Evolutionary conservation across 2,329 filamentous ascomycete species (phyloP), one percentile per base, ranked within the genome.

Genomic region (Zymoseptoria crescenta): DNA sequence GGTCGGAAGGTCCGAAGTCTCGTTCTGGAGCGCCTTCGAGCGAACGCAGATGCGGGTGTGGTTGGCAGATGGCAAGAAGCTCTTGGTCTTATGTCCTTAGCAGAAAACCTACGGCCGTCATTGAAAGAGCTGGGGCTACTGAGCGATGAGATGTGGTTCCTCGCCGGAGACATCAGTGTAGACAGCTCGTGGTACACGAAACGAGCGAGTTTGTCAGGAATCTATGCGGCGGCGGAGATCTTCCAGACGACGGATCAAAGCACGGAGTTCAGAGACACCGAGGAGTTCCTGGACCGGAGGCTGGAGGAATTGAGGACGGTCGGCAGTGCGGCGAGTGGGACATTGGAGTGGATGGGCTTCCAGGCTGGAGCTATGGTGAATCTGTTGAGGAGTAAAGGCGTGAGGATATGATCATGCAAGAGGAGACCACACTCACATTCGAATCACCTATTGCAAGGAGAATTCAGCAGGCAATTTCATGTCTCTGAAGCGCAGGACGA

Each of bases 241-340:
- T 96, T 92, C 76, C 96, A 97, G 91, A 96, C 91, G 21, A 91
- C 88, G 60, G 94, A 97, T 74, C 80, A 79, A 61, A 91, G 87
- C 3, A 76, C 81, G 0, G 84, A 83, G n/a, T 94, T 89, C 68
- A 73, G 70, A 8, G 89, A 92, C 63, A 97, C 94, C 3, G 86
- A 86, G 64, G 80, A 83, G 8, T 99, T 97, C 72, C 77, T 97
- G 56, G 82, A 87, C 57, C 81, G 91, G 50, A 82, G 93, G 62
- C 75, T 96, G 58, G 80, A 84, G 60, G 92, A 95, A 76, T 78
- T 83, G 30, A 80, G 82, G 65, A 81, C 77, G 3, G 65, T 91
- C 3, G 86, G 87, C 3, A 79, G 81, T 21, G 80, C 85, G 9
- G 69, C 89, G 21, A 80, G 83, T 10, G 83, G 84, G 16, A 74